Conservation (phyloP, 345 rosid species). For the Euphorbia peplus region DNA sequence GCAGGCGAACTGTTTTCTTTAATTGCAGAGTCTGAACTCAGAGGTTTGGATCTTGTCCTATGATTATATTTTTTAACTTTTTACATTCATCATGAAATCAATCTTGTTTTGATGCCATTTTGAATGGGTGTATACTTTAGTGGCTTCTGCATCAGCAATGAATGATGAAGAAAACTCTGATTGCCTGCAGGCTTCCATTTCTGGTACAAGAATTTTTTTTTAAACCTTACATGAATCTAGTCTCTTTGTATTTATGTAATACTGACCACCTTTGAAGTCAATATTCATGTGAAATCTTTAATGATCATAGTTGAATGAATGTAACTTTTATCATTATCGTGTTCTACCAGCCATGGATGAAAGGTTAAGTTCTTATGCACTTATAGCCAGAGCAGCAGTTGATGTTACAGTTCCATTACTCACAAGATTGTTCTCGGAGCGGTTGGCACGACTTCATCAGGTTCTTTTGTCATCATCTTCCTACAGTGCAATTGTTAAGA, state of each 20-base stretch:
- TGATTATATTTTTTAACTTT: constrained; percentile 13
- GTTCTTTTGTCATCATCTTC: constrained; percentile 38
- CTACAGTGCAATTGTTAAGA: not conserved
- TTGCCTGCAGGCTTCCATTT: constrained; percentile 75
- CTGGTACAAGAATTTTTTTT: constrained; percentile 52
- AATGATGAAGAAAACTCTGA: constrained; percentile 57
- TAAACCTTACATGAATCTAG: not conserved
- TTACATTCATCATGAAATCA: constrained; percentile 14
- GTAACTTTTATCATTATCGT: constrained; percentile 12
- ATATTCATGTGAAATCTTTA: not conserved
- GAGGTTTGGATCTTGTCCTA: constrained; percentile 42
- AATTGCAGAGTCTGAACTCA: constrained; percentile 80
- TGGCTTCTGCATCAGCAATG: constrained; percentile 66
- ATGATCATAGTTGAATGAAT: not conserved
- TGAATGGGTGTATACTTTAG: constrained; percentile 20
- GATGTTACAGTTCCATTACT: constrained; percentile 81
- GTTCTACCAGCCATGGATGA: constrained; percentile 89
- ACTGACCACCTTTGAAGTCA: not conserved
- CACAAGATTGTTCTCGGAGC: constrained; percentile 61
- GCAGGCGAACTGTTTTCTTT: constrained; percentile 73
- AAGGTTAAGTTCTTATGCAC: constrained; percentile 90
- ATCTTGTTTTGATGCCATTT: constrained; percentile 16
- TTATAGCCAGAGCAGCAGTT: constrained; percentile 87
- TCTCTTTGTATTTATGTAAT: not conserved
- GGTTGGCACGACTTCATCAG: constrained; percentile 75